Evolutionary conservation across 805 yeast species (phyloP).

Genomic region (Lachancea thermotolerans): DNA sequence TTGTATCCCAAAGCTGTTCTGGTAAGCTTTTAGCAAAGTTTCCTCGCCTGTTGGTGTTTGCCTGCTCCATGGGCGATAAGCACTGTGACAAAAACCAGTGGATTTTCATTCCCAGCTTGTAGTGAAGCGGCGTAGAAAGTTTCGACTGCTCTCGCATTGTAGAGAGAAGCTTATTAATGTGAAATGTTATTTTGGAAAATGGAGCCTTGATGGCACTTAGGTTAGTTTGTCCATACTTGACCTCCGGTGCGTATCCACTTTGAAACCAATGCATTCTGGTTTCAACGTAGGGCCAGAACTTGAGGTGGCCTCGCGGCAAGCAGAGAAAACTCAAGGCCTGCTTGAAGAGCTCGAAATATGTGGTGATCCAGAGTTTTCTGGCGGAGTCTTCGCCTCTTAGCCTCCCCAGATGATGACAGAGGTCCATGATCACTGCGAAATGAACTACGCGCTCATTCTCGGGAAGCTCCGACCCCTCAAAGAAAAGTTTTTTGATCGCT

Average conservation of each 20-base stretch:
- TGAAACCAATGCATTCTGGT: conserved; percentile 28
- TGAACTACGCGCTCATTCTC: conserved; percentile 8
- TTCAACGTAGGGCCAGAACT: conserved; percentile 29
- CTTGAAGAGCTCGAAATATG: conserved; percentile 23
- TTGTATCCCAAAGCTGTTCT: conserved; percentile 6
- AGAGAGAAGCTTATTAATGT: conserved; percentile 24
- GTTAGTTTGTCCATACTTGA: conserved; percentile 18
- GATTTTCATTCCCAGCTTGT: conserved; percentile 11
- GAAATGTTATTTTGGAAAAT: conserved; percentile 24
- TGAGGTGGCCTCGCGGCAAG: conserved; percentile 21
- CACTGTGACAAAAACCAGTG: conserved; percentile 5
- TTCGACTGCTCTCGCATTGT: conserved; percentile 16
- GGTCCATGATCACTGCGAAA: conserved; percentile 17
- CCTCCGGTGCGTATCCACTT: conserved; percentile 12
- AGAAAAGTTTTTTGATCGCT: conserved; percentile 1
- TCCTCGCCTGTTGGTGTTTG: conserved; percentile 8
- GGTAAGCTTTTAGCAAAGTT: conserved; percentile 3
- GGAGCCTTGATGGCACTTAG: conserved; percentile 29
- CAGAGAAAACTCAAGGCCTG: conserved; percentile 15
- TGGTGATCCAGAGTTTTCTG: conserved; percentile 15
- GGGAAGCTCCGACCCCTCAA: not conserved
- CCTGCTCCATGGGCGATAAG: conserved; percentile 6
- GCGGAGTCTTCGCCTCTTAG: no score
- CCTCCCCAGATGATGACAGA: conserved; percentile 14
- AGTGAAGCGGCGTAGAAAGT: conserved; percentile 23